Conservation (phyloP, 768 basidiomycete species). For the Mycena kentingensis region DNA sequence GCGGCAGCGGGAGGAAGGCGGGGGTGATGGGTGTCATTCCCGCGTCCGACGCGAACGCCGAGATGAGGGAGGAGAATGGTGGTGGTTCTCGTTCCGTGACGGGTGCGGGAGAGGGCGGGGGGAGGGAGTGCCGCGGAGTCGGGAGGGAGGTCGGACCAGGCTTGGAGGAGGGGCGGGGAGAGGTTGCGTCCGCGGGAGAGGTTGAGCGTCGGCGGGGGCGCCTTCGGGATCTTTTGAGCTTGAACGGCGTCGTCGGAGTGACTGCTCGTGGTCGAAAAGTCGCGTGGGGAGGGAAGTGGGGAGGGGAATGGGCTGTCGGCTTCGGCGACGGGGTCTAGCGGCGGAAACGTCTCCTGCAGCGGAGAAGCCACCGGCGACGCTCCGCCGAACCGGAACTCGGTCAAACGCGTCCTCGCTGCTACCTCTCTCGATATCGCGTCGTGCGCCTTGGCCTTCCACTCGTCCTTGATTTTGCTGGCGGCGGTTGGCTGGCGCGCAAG, state of each 20-base stretch:
- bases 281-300: too few relatives aligned
- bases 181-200: slow-evolving; percentile 6
- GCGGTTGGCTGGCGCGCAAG: slow-evolving; percentile 38
- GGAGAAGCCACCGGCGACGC: slow-evolving; percentile 19
- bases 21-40: slow-evolving; percentile 13
- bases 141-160: slow-evolving; percentile 13
- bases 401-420: too few relatives aligned
- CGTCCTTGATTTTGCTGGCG: slow-evolving; percentile 54
- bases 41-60: slow-evolving; percentile 13
- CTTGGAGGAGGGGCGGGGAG: slow-evolving; percentile 15
- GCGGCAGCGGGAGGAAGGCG: slow-evolving; percentile 12
- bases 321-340: slow-evolving; percentile 11
- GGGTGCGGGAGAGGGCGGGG: slow-evolving; percentile 4
- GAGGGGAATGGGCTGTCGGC: slow-evolving; percentile 15
- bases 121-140: slow-evolving; percentile 8
- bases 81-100: background rate
- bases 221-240: slow-evolving; percentile 10
- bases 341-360: background rate
- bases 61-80: slow-evolving; percentile 15
- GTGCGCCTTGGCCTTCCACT: slow-evolving; percentile 51
- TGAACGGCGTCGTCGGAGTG: too few relatives aligned
- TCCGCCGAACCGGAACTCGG: slow-evolving; percentile 39
- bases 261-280: too few relatives aligned
- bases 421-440: slow-evolving; percentile 35
- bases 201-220: slow-evolving; percentile 19